A percentile compares a stretch with the other conserved stretches of the same genome.
phyloP scores from a whole-genome alignment of 1,284 basidiomycete species.

The Irpex sp. region DNA sequence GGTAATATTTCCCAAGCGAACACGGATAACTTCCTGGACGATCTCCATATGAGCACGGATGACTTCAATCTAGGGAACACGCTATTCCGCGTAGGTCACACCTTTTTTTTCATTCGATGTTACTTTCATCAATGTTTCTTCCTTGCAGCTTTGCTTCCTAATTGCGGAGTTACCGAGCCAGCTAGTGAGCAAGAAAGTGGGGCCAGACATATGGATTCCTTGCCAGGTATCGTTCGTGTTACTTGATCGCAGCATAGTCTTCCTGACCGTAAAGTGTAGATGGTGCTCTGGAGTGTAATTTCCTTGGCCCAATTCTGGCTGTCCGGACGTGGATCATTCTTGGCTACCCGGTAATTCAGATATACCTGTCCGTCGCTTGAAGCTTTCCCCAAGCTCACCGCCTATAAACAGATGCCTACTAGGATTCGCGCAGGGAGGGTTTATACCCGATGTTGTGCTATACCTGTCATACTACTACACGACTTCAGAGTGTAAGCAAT shows the following conservation, averaged over 20 bases:
- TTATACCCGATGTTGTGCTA: constrained; percentile 60
- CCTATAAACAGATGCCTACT: constrained; percentile 21
- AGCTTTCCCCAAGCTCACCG: constrained; percentile 28
- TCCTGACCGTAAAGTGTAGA: constrained; percentile 28
- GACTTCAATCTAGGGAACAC: constrained; percentile 68
- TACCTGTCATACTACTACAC: constrained; percentile 74
- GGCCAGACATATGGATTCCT: constrained; percentile 72
- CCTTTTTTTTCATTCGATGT: neutral
- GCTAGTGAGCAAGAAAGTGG: constrained; percentile 65
- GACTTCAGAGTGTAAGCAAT: constrained; percentile 41
- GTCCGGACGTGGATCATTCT: constrained; percentile 50
- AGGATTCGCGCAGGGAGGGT: constrained; percentile 59
- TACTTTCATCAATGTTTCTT: neutral
- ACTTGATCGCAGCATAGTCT: neutral
- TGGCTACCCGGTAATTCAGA: constrained; percentile 30
- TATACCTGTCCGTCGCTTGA: constrained; percentile 10
- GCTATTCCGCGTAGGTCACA: constrained; percentile 17
- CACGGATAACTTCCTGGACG: constrained; percentile 60
- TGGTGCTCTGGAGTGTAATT: constrained; percentile 53
- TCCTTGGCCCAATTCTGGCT: constrained; percentile 63
- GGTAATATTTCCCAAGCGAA: constrained; percentile 61
- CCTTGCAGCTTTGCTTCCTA: constrained; percentile 48
- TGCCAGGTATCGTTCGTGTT: constrained; percentile 42
- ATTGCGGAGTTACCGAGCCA: constrained; percentile 67
- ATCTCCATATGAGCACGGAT: constrained; percentile 57